Base-by-base conservation (phyloP, 208 protist species). In the Acanthamoeba divionensis region DNA sequence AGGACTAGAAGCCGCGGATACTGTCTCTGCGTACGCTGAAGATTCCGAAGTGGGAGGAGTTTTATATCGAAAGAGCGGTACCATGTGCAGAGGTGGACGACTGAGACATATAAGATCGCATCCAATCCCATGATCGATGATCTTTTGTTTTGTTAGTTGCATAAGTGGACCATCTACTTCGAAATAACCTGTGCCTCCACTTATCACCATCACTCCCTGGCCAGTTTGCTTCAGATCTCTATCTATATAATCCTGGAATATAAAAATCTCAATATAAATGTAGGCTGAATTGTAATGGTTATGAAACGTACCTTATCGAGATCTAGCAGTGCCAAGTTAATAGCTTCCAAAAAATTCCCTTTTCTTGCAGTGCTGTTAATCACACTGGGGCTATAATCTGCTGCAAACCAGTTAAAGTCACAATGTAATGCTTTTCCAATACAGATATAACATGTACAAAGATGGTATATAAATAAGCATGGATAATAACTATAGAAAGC, bases 71-170 rank as follows among this genome's bases (percentile, higher is more conserved):
- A 80, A 80, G 26, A 80, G 71, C 71, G 71, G 71, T 38, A 94
- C 92, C 41, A 91, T 77, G 65, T 96, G 95, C 9, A 96, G 63
- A 13, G 95, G 95, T 44, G 90, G 93, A 1, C 63, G 89, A 18
- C 66, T 71, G 66, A 96, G 52, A 69, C 92, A 95, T 31, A 96
- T 69, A n/a, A 96, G 31, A 90, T 96, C 95, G 44, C 85, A 94
- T 24, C 95, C 93, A 62, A 96, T 91, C 66, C 95, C 95, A 69
- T 95, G 94, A 77, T 96, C 95, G 48, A 96, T 93, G 91, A 96
- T 95, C 66, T 93, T 91, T 36, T 96, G 94, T 89, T 96, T 95
- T 29, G 92, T 95, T 9, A 95, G 24, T 41, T 93, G 60, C 85
- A 75, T 91, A 10, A 95, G 55, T 31, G 90, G 52, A 38, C 63